A percentile compares a stretch with the other conserved stretches of the same genome.
phyloP scores from a whole-genome alignment of 1,284 basidiomycete genomes.

The Tylopilus sp. region DNA sequence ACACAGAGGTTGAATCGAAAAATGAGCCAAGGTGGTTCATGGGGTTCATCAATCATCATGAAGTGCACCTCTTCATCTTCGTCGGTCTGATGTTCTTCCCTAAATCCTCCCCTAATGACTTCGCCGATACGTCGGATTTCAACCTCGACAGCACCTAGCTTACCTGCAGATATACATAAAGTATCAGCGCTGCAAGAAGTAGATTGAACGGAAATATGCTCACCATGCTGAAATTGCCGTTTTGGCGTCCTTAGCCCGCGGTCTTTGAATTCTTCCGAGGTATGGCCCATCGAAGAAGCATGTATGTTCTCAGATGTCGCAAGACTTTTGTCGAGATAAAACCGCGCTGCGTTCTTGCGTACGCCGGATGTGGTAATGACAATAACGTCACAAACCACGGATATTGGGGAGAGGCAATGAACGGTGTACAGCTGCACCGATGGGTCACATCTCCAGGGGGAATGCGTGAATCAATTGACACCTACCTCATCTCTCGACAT shows the following conservation, averaged over 20 bases:
- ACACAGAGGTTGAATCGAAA: slow-evolving; percentile 13
- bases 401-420: slow-evolving; percentile 17
- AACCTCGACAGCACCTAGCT: slow-evolving; percentile 11
- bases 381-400: slow-evolving; percentile 19
- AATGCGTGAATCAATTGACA: not conserved
- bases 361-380: not conserved
- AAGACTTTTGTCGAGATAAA: slow-evolving; percentile 11
- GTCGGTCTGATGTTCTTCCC: not conserved
- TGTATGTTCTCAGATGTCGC: not conserved
- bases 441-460: not conserved
- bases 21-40: slow-evolving; percentile 12
- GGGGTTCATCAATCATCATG: slow-evolving; percentile 16
- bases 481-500: slow-evolving; percentile 18
- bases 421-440: slow-evolving; percentile 12
- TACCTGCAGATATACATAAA: slow-evolving; percentile 4
- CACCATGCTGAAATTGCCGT: not conserved
- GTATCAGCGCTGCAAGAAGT: not conserved
- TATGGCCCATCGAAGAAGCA: slow-evolving; percentile 11
- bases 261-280: not conserved
- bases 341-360: slow-evolving; percentile 13
- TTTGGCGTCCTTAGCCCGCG: slow-evolving; percentile 15
- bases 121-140: slow-evolving; percentile 16
- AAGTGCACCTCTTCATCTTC: slow-evolving; percentile 4
- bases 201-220: not conserved
- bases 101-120: slow-evolving; percentile 5